Conservation (phyloP, 1,139 yeast genomes). For the Eremothecium gossypii region DNA sequence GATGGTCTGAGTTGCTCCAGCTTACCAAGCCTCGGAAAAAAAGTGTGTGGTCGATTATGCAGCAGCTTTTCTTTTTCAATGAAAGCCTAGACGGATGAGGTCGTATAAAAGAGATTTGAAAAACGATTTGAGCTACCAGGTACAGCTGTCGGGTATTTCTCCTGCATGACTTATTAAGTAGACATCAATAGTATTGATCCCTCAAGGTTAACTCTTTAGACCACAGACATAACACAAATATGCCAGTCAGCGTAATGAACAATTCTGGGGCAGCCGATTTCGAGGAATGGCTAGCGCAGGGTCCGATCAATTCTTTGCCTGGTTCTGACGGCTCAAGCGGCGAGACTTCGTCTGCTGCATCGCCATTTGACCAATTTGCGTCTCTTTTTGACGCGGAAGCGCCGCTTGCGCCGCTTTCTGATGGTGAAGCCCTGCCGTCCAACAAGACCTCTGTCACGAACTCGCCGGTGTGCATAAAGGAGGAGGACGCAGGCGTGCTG, state of each 20-base stretch:
- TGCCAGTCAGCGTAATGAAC: background rate
- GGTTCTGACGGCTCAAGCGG: constrained; percentile 12
- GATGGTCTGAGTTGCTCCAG: too few species aligned
- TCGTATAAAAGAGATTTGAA: too few species aligned
- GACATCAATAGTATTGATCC: too few species aligned
- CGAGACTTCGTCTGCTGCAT: constrained; percentile 21
- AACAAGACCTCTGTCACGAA: constrained; percentile 7
- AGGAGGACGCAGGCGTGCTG: constrained; percentile 3
- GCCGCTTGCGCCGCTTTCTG: constrained; percentile 5
- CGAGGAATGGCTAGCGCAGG: constrained; percentile 10
- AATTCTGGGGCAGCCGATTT: constrained; percentile 4
- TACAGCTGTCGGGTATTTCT: background rate
- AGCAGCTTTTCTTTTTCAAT: too few species aligned
- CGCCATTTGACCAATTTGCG: constrained; percentile 16
- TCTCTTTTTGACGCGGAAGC: constrained; percentile 10
- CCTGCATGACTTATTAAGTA: background rate
- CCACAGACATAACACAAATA: background rate
- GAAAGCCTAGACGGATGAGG: too few species aligned
- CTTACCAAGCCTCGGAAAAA: too few species aligned
- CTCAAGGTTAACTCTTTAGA: too few species aligned
- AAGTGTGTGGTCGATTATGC: too few species aligned
- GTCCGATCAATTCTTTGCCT: background rate
- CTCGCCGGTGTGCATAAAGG: constrained; percentile 8
- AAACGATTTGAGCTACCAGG: too few species aligned
- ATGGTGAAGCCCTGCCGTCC: constrained; percentile 7